Evolutionary conservation across 345 rosid species (phyloP).

Genomic region (Passiflora organensis): DNA sequence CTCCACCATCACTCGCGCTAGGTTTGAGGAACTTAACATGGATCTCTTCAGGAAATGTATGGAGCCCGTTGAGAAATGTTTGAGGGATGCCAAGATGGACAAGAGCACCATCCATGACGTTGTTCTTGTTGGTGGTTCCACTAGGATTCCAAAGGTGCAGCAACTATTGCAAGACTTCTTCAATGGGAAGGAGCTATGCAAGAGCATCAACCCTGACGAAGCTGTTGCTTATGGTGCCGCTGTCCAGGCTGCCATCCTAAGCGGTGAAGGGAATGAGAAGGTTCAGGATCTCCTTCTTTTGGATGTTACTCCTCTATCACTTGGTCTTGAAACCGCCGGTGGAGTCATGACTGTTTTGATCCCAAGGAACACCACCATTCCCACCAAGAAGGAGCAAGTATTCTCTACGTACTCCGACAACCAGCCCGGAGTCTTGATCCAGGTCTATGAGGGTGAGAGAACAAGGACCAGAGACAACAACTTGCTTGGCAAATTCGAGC

Average conservation of each 20-base stretch:
- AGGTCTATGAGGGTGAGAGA: slow-evolving; percentile 43
- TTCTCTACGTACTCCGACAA: slow-evolving; percentile 36
- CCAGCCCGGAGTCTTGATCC: slow-evolving; percentile 35
- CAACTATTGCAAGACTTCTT: slow-evolving; percentile 39
- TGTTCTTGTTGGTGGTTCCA: slow-evolving; percentile 56
- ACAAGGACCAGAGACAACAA: slow-evolving; percentile 32
- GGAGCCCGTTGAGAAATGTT: slow-evolving; percentile 52
- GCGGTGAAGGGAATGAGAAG: slow-evolving; percentile 34
- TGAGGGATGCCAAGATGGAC: slow-evolving; percentile 49
- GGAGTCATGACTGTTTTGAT: slow-evolving; percentile 42
- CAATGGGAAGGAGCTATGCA: slow-evolving; percentile 41
- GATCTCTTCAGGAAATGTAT: slow-evolving; percentile 48
- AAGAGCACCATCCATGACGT: slow-evolving; percentile 42
- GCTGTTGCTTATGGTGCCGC: slow-evolving; percentile 49
- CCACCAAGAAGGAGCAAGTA: slow-evolving; percentile 39
- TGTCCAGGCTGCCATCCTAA: slow-evolving; percentile 34
- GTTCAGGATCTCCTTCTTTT: slow-evolving; percentile 30
- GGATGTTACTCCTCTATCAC: slow-evolving; percentile 35
- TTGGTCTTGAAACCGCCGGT: slow-evolving; percentile 34
- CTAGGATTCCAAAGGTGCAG: slow-evolving; percentile 51
- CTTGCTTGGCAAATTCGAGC: slow-evolving; percentile 36
- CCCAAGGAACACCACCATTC: slow-evolving; percentile 37
- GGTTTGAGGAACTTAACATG: slow-evolving; percentile 49
- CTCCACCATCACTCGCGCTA: slow-evolving; percentile 39
- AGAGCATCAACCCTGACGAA: slow-evolving; percentile 44